A percentile compares a stretch with the other conserved stretches of the same genome.
phyloP scores from a whole-genome alignment of 2,329 filamentous ascomycete species.

The Alternaria viburni region DNA sequence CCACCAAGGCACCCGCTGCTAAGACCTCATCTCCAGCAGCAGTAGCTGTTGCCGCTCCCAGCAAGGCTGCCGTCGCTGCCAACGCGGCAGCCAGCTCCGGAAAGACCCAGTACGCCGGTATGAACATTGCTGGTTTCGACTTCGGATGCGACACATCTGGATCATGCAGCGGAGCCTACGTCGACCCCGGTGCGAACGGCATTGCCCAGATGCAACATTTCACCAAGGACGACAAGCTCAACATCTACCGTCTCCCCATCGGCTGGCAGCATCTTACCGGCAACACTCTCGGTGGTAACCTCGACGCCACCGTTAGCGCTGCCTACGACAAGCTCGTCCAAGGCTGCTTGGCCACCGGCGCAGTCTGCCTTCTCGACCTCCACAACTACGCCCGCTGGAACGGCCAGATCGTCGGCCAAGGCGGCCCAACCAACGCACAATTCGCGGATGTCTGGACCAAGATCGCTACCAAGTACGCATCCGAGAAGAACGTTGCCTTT shows the following conservation, averaged over 20 bases:
- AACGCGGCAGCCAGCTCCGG: background rate
- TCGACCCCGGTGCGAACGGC: slow-evolving; percentile 43
- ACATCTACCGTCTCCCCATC: slow-evolving; percentile 64
- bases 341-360: slow-evolving; percentile 62
- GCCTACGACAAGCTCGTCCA: slow-evolving; percentile 64
- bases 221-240: slow-evolving; percentile 59
- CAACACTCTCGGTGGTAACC: slow-evolving; percentile 56
- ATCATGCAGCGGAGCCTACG: slow-evolving; percentile 29
- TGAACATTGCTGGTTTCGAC: slow-evolving; percentile 58
- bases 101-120: slow-evolving; percentile 40
- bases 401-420: slow-evolving; percentile 68
- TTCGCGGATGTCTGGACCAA: slow-evolving; percentile 65
- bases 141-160: slow-evolving; percentile 52
- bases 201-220: slow-evolving; percentile 64
- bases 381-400: slow-evolving; percentile 63
- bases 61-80: background rate
- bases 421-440: slow-evolving; percentile 65
- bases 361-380: slow-evolving; percentile 65
- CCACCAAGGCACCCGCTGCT: background rate
- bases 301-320: slow-evolving; percentile 57
- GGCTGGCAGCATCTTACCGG: slow-evolving; percentile 67
- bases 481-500: slow-evolving; percentile 63
- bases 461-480: slow-evolving; percentile 63
- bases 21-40: background rate
- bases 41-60: background rate